Evolutionary conservation across 2,329 filamentous ascomycete genomes (phyloP), one percentile per base, ranked within the genome.

Genomic region (Fusarium buxicola): DNA sequence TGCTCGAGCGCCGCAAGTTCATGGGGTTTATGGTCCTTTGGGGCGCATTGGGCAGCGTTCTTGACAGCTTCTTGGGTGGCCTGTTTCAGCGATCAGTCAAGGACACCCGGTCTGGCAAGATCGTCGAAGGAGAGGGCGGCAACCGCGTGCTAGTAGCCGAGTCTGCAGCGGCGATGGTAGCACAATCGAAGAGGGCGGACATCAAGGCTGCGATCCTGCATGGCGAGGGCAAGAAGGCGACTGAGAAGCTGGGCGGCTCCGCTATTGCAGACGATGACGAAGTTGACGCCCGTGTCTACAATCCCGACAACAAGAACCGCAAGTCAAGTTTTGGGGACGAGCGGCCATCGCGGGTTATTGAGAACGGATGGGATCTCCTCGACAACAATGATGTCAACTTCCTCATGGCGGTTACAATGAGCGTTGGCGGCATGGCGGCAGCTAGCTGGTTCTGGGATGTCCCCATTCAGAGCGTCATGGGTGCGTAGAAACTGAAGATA

Each of bases 331-430:
- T 85, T 79, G 77, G 85, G 3, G 79, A 83, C 55, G 78, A 82
- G 53, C 82, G 81, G 69, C 85, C 89, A 58, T 89, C 88, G 47
- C 81, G 90, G 15, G 79, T 87, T 6, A 77, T 89, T 7, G 87
- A 91, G 76, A 90, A 81, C 66, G 92, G 73, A 46, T 82, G 78
- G 85, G 85, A 97, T 73, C 75, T 96, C 60, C 80, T 99, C 55
- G 93, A 96, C 76, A 99, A 99, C 76, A 99, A 99, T 75, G 91
- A 92, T 51, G 93, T 99, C 69, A 99, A 99, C 75, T 86, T 97
- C 55, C 75, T 94, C 54, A 98, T 97, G 94, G 94, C 94, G 0
- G 83, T 86, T 12, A 82, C 82, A 5, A 94, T 96, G 86, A 97
- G 92, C 73, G 65, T 93, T 15, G 86, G 89, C 5, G 91, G 89